A percentile compares a stretch with the other conserved stretches of the same genome.
Conservation (phyloP, 805 yeast genomes). For the Candida sithepensis region DNA sequence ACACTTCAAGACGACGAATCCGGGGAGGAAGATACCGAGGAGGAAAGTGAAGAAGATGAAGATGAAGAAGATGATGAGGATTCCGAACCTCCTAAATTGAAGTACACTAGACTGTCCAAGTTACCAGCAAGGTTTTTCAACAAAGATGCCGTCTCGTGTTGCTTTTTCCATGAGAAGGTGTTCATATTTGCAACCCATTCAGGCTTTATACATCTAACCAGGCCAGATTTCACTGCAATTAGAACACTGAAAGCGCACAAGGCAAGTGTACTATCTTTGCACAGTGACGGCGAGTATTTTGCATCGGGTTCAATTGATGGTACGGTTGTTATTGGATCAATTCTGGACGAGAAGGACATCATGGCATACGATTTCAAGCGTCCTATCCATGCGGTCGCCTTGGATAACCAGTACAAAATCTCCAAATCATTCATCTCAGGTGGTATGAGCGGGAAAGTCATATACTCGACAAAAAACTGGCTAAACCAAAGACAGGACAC, state of each 20-base stretch:
- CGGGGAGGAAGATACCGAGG: not conserved
- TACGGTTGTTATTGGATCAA: conserved; percentile 76
- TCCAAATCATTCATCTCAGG: conserved; percentile 76
- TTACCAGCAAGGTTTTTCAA: conserved; percentile 69
- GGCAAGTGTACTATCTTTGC: conserved; percentile 74
- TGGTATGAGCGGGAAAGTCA: conserved; percentile 82
- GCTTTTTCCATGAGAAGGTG: conserved; percentile 53
- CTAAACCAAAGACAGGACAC: conserved; percentile 76
- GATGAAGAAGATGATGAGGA: conserved; percentile 44
- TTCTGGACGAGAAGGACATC: conserved; percentile 58
- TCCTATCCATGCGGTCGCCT: conserved; percentile 82
- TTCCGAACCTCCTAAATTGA: conserved; percentile 66
- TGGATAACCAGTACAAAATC: conserved; percentile 64
- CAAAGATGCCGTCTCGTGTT: conserved; percentile 75
- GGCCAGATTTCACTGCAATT: conserved; percentile 54
- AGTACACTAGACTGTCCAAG: conserved; percentile 65
- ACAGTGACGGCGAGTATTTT: conserved; percentile 68
- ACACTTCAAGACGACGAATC: not conserved
- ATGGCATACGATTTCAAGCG: conserved; percentile 78
- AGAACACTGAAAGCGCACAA: conserved; percentile 81
- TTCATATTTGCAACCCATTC: conserved; percentile 87
- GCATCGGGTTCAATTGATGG: conserved; percentile 96
- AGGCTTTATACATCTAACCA: conserved; percentile 70
- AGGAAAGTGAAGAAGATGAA: conserved; percentile 30
- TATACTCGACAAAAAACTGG: conserved; percentile 80